Evolutionary conservation across 129 eudicot species (phyloP), one percentile per base, ranked within the genome.

Genomic region (Chrysanthemum makinoi): DNA sequence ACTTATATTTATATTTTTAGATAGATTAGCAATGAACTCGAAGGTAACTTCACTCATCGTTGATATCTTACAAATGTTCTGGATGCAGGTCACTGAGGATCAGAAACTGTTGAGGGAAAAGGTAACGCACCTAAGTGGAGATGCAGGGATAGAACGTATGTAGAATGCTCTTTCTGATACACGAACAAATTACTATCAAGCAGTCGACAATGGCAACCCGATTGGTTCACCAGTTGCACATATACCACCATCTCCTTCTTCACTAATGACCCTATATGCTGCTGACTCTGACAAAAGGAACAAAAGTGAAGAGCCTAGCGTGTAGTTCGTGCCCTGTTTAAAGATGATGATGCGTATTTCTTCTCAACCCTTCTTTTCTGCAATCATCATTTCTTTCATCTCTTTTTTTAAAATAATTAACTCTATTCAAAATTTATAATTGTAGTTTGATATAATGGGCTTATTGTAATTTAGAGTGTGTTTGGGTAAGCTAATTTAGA

Each of bases 131-230:
- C 80, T 95, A 35, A 88, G 97, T 80, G 99, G 99, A 72, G 91
- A 74, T 79, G 97, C 94, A 48, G 99, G 97, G 55, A 84, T 95
- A 70, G 89, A 81, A 65, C 96, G 99, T 3, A 90, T 95, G 97
- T 86, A 72, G 60, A 64, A 39, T 86, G 96, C 99, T 52, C 85
- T 95, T 72, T 82, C 88, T 56, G 91, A 88, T 51, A 75, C 95
- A 10, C 85, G 99, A 14, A 46, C 51, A 14, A 84, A 88, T 63
- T 95, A 82, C 80, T 95, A 87, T 11, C 70, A 83, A 62, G 82
- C 96, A 58, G 78, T 81, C 80, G 96, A 90, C 76, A 85, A 83
- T 69, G 94, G 95, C 51, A 79, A 82, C 44, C 80, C 87, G 6
- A 66, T 84, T 14, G 76, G 78, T 20, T 79, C 93, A 52, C 82